Evolutionary conservation across 208 protist species (phyloP), one percentile per base, ranked within the genome.

Genomic region (Angomonas deanei): DNA sequence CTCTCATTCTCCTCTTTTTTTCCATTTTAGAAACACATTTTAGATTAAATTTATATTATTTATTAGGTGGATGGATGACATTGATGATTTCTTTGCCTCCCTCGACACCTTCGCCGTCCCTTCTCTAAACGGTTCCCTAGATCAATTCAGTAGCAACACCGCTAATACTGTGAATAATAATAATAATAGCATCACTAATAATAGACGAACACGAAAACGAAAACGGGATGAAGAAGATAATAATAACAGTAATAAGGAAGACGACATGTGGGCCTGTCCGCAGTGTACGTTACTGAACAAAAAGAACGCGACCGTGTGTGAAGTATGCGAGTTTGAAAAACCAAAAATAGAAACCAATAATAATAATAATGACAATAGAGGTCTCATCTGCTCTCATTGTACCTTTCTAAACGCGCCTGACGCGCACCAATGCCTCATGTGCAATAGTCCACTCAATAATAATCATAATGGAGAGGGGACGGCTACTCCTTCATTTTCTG

Each of bases 11-110:
- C 21, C n/a, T 24, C 21, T 53, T 53, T 53, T 53, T 11, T 53
- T 15, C n/a, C 21, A 42, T 42, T 42, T 42, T n/a, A 42, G 15
- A n/a, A 8, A 42, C 36, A 42, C 36, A n/a, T 42, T 8, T 42
- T n/a, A 42, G 11, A 42, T 42, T 42, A 42, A 42, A 42, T 53
- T 53, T 24, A 26, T 53, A 53, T n/a, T n/a, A n/a, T n/a, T 50
- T 23, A 50, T 5, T 27, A 19, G 5, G 5, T 50, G n/a, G 13
- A 81, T 84, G 68, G 78, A 85, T 26, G 76, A 83, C 42, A 67
- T 82, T 1, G 80, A 90, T 53, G 66, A 55, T 0, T 90, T 90
- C 32, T 63, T 90, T 11, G 73, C 76, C 24, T 80, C 70, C 21
- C 56, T 90, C 8, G 80, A 79, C n/a, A 49, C 50, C 52, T 80